Conservation (phyloP, 1,284 basidiomycete genomes). For the Serendipita sp. region DNA sequence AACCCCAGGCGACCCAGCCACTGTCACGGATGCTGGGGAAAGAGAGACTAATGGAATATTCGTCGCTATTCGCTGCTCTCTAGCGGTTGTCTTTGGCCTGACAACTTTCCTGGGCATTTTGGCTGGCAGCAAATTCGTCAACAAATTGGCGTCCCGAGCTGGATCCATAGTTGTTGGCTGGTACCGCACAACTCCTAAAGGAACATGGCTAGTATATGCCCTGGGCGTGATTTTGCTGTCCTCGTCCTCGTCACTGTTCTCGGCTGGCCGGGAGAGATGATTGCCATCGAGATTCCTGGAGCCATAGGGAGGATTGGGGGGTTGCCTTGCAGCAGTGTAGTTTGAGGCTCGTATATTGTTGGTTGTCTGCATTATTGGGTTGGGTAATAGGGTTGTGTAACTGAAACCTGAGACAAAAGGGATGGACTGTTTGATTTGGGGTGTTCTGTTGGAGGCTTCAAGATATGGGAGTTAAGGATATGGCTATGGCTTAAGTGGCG, state of each 20-base stretch:
- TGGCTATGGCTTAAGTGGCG: too few species aligned
- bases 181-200: background rate
- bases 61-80: background rate
- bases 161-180: background rate
- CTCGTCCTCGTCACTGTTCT: background rate
- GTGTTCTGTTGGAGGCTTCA: too few species aligned
- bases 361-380: background rate
- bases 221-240: background rate
- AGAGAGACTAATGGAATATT: background rate
- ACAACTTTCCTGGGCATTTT: background rate
- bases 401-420: background rate
- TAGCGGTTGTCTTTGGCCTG: background rate
- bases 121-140: background rate
- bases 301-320: background rate
- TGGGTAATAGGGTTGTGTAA: background rate
- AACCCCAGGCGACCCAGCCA: background rate
- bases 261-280: background rate
- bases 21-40: background rate
- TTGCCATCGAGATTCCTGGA: background rate
- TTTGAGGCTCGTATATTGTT: background rate
- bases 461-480: too few species aligned
- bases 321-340: background rate
- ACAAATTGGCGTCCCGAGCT: background rate
- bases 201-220: background rate
- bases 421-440: background rate